Base-by-base conservation (phyloP, 306 rosid species). In the Casuarina glauca region DNA sequence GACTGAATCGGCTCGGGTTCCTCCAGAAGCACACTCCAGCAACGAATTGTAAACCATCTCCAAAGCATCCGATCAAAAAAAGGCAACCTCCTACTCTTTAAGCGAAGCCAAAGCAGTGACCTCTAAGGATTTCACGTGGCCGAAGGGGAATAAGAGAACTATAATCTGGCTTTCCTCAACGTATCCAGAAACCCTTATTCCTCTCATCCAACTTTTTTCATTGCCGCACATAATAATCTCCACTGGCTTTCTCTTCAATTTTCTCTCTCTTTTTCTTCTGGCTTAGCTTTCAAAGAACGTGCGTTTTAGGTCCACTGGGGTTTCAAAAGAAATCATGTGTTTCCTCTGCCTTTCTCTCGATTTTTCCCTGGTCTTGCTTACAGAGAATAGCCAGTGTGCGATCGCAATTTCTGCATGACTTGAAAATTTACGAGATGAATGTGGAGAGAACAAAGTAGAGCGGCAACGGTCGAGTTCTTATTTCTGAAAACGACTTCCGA, bases 121-220 rank as follows among this genome's bases (percentile, higher is more conserved):
- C 62, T 77, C 79, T 1, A 73, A 79, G 7, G 82, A 77, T 12
- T 82, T 82, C 4, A 82, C 79, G 77, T 82, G 11, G 67, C 11
- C 2, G 45, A 48, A 26, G 79, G 85, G 41, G 55, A 73, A 77
- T 26, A 53, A 26, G 26, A 16, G 69, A 50, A 61, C 61, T 20
- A 2, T 6, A 69, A 39, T 19, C 20, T 20, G 43, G 36, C 70
- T 38, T 50, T 76, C 48, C 53, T 78, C 26, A 63, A 44, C 69
- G 80, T 69, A 8, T 83, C 83, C 16, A 79, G 36, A 73, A 74
- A 83, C 19, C 79, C 83, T 0, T 8, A 41, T 7, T 0, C 67
- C 67, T 60, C 67, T 60, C 67, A 20, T 41, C 67, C 42, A 26
- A 36, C 3, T 17, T 17, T 54, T 6, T 54, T 32, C 61, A 54